A percentile compares a stretch with the other conserved stretches of the same genome.
Evolutionary conservation across 306 rosid species (phyloP).

Genomic region (Castanea mollissima): DNA sequence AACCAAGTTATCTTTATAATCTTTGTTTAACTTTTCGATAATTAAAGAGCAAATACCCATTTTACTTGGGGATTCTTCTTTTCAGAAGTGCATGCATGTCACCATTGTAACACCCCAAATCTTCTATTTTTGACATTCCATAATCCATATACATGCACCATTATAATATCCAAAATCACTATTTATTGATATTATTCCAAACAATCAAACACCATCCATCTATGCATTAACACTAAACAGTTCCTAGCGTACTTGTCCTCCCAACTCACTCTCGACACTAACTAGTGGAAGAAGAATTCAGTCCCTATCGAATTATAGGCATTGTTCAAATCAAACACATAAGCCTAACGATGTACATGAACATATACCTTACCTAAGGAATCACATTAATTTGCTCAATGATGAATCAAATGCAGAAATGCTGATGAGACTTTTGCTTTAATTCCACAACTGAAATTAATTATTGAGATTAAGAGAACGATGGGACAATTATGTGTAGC

Average conservation of each 20-base stretch:
- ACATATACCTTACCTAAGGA: constrained; percentile 1
- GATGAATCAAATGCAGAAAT: constrained; percentile 20
- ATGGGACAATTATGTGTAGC: neutral
- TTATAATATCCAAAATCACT: no score
- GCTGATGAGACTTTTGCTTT: neutral
- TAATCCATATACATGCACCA: no score
- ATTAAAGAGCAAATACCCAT: neutral
- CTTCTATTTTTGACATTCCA: neutral
- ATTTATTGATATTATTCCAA: neutral
- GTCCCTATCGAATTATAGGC: constrained; percentile 17
- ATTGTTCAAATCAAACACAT: neutral
- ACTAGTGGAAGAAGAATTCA: constrained; percentile 22
- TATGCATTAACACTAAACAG: neutral
- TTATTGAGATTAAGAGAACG: constrained; percentile 2
- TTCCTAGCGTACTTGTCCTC: neutral
- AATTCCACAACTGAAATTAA: neutral
- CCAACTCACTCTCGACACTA: constrained; percentile 7
- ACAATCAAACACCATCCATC: neutral
- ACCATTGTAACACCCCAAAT: neutral
- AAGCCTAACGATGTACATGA: neutral
- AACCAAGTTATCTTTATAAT: neutral
- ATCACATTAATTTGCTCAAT: neutral
- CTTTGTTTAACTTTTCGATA: neutral
- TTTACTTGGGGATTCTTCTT: neutral
- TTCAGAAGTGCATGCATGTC: neutral